These are phyloP conservation scores for Glycine latifolia DNA, from an alignment of 306 rosid genomes.

Conservation along the genomic window DNA sequence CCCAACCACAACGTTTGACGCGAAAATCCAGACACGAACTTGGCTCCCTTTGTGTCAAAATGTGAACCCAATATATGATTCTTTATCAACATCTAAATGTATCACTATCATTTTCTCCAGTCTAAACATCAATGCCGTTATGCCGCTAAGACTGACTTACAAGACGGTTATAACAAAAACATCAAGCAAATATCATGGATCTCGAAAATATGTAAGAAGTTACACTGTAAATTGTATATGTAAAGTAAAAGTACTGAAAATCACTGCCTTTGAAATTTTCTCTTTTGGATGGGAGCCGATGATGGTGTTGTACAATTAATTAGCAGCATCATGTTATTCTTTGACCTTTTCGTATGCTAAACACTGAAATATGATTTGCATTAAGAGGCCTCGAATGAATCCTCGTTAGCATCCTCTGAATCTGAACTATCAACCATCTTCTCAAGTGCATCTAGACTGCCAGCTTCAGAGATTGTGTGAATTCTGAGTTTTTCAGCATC, in stretches of 20 bases:
- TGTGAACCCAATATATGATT: not conserved
- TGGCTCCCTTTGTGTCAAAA: not conserved
- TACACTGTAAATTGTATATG: not conserved
- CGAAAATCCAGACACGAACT: not conserved
- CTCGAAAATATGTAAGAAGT: slow-evolving; percentile 1
- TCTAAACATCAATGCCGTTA: not conserved
- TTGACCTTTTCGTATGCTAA: slow-evolving; percentile 25
- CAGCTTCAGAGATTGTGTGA: slow-evolving; percentile 81
- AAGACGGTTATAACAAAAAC: slow-evolving; percentile 8
- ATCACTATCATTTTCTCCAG: slow-evolving; percentile 21
- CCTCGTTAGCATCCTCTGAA: slow-evolving; percentile 60
- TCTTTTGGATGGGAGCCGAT: not conserved
- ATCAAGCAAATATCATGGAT: slow-evolving; percentile 13
- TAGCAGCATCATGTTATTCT: slow-evolving; percentile 34
- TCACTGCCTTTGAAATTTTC: not conserved
- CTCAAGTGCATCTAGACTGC: slow-evolving; percentile 80
- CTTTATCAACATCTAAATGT: slow-evolving; percentile 14
- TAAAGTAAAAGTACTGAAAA: slow-evolving; percentile 12
- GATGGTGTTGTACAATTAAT: slow-evolving; percentile 30
- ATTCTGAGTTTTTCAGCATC: slow-evolving; percentile 83
- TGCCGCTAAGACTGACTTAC: slow-evolving; percentile 13
- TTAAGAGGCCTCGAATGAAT: slow-evolving; percentile 50
- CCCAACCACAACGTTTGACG: slow-evolving; percentile 9
- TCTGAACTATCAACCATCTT: slow-evolving; percentile 79
- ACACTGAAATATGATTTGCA: slow-evolving; percentile 28